phyloP scores from a whole-genome alignment of 2,329 filamentous ascomycete genomes.

The Tolypocladium ovalisporum region DNA sequence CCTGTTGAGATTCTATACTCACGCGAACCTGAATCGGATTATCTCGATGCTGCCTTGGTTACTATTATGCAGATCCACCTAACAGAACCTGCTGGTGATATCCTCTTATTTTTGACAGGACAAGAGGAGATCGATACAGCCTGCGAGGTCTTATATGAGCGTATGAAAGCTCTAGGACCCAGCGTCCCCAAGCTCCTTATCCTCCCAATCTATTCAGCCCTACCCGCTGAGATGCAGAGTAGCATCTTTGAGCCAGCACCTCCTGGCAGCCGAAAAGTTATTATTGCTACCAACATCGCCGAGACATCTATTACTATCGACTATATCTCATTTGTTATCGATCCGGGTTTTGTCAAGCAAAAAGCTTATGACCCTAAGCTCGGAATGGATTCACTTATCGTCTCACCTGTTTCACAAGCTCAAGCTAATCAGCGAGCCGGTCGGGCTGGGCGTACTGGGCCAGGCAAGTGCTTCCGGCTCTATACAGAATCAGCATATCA shows the following conservation, averaged over 20 bases:
- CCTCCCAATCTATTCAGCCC: conserved; percentile 87
- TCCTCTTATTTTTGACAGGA: conserved; percentile 88
- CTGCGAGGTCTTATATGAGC: conserved; percentile 83
- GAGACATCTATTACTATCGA: conserved; percentile 98
- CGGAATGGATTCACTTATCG: conserved; percentile 92
- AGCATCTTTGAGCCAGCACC: conserved; percentile 91
- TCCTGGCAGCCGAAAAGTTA: conserved; percentile 76
- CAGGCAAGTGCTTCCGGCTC: conserved; percentile 89
- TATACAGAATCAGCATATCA: conserved; percentile 95
- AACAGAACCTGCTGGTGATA: conserved; percentile 84
- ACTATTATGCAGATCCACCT: conserved; percentile 98
- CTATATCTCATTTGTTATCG: conserved; percentile 95
- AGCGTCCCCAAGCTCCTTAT: conserved; percentile 87
- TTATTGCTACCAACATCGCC: conserved; percentile 97
- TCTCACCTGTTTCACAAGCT: conserved; percentile 93
- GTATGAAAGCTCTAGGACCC: conserved; percentile 90
- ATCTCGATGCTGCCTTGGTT: conserved; percentile 81
- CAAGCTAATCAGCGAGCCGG: conserved; percentile 92
- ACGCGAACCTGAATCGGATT: conserved; percentile 88
- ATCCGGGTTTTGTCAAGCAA: conserved; percentile 96
- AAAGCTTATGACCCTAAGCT: conserved; percentile 95
- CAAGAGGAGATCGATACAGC: conserved; percentile 96
- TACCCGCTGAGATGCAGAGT: conserved; percentile 89
- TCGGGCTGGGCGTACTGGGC: conserved; percentile 85
- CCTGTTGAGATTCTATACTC: conserved; percentile 96